These are phyloP conservation scores for Apostasia ramifera DNA, from an alignment of 106 monocot genomes.

Conservation along the genomic window DNA sequence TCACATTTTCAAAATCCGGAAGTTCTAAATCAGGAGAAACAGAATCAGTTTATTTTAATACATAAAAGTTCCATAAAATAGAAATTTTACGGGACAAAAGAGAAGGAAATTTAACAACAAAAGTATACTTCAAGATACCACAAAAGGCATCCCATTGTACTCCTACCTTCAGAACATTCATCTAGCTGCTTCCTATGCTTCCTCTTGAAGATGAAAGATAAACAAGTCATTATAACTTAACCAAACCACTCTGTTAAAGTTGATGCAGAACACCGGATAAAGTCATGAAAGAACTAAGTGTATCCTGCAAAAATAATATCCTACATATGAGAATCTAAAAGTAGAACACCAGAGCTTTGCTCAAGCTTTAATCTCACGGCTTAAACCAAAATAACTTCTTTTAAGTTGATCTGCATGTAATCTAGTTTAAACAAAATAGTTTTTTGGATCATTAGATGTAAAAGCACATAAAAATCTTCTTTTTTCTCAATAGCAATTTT, in stretches of 20 bases:
- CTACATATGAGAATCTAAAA: no score
- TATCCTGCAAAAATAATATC: no score
- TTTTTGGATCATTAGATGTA: no score
- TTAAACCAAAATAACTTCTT: no score
- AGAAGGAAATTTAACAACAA: background rate
- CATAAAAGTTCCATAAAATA: background rate
- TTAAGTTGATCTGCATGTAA: no score
- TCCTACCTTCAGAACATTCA: constrained; percentile 1
- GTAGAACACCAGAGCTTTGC: background rate
- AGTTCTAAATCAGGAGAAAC: constrained; percentile 9
- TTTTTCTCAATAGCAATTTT: no score
- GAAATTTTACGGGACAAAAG: no score
- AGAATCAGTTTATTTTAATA: background rate
- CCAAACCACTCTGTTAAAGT: background rate
- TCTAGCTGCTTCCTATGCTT: background rate
- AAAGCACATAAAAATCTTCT: no score
- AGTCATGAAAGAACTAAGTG: no score
- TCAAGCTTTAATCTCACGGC: background rate
- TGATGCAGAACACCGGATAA: no score
- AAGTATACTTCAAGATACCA: background rate
- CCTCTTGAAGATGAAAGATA: background rate
- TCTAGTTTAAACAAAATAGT: no score
- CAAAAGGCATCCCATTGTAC: background rate
- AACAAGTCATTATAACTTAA: constrained; percentile 5
- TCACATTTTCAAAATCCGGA: constrained; percentile 12